Base-by-base conservation (phyloP, 2,329 filamentous ascomycete genomes). In the Sphaerulina vaccinii region DNA sequence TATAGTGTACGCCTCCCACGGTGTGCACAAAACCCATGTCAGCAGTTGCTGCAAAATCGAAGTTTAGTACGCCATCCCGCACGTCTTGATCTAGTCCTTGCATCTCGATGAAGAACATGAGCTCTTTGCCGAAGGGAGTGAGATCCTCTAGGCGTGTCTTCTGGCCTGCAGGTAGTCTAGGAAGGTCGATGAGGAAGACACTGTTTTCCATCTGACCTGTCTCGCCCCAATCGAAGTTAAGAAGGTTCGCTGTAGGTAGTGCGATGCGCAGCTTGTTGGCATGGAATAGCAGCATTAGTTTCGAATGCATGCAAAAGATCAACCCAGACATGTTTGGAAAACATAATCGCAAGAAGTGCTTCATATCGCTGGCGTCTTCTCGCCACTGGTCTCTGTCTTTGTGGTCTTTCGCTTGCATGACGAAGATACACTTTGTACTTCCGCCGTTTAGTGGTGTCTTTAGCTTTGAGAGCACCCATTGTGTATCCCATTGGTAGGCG, bases 111-210 rank as follows among this genome's bases (percentile, higher is more conserved):
- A 93, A 96, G 63, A 82, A 80, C 18, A 79, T 69, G 21, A 96
- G 74, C 35, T 92, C 86, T 52, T 81, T 77, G 16, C 82, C 82
- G 66, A 96, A 96, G 2, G 65, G 32, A 51, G 81, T 79, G 7
- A 73, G 56, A 3, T 70, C 61, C 6, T 69, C 63, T 8, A 62
- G 54, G 2, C 65, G 49, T 0, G 63, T 60, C 1, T 63, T 57
- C 2, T 55, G 18, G 11, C 60, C 60, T 35, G 69, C 56, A 45
- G 52, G 2, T 19, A 82, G 69, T 35, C 80, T 78, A 5, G 93
- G 92, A 7, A 97, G 80, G 67, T 99, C 93, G 59, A 99, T 91
- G n/a, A 97, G 67, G 67, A 96, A 97, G 6, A 91, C 83, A 62
- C 85, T 86, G 47, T 96, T 96, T 70, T 96, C 91, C 84, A 96